phyloP scores from a whole-genome alignment of 2,329 filamentous ascomycete species.

The Alternaria metachromatica region DNA sequence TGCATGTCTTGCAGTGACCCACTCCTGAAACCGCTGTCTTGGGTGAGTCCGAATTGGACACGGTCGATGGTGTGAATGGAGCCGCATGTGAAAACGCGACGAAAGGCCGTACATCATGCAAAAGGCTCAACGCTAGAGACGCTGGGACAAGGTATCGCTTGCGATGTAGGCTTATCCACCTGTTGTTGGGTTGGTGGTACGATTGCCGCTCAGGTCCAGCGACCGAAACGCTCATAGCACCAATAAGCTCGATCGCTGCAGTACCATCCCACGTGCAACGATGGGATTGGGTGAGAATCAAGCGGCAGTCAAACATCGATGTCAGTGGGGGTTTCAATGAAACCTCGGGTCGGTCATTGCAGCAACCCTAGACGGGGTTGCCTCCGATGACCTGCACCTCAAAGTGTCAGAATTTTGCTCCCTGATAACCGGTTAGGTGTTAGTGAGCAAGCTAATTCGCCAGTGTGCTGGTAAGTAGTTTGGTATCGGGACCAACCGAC shows the following conservation, averaged over 20 bases:
- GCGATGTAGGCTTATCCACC: not conserved
- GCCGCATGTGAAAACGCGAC: not conserved
- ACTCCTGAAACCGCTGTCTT: not conserved
- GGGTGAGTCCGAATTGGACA: not conserved
- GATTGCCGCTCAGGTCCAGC: not conserved
- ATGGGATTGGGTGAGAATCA: not conserved
- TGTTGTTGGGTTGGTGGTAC: not conserved
- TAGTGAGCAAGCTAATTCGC: not conserved
- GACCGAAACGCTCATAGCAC: not conserved
- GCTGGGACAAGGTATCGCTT: not conserved
- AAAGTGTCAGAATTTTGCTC: not conserved
- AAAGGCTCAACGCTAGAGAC: not conserved
- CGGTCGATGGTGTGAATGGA: not conserved
- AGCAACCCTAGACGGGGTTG: not conserved
- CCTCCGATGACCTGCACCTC: not conserved
- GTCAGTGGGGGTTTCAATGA: not conserved
- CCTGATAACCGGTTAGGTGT: not conserved
- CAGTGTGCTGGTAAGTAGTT: constrained; percentile 1
- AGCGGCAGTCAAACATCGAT: not conserved
- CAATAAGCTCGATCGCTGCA: not conserved
- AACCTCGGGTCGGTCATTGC: not conserved
- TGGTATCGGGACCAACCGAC: not conserved
- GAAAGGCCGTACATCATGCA: not conserved
- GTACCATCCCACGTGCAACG: not conserved
- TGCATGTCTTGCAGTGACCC: not conserved